phyloP scores from a whole-genome alignment of 441 rosid genomes.

The Populus hybrid region DNA sequence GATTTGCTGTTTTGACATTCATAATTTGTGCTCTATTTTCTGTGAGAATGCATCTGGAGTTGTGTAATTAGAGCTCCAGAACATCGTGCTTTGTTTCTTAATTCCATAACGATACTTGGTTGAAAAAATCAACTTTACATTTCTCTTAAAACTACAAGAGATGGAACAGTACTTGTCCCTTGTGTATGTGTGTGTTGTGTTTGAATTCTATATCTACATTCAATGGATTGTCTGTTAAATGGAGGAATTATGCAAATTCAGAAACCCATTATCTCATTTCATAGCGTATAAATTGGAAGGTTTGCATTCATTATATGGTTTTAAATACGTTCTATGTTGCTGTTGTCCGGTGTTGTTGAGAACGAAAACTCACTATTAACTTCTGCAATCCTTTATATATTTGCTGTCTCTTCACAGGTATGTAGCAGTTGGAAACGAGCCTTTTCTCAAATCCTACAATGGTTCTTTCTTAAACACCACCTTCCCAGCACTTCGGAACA shows the following conservation, averaged over 20 bases:
- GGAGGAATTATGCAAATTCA: background rate
- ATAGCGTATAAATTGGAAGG: background rate
- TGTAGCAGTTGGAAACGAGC: slow-evolving; percentile 91
- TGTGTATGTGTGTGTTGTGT: background rate
- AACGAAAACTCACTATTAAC: background rate
- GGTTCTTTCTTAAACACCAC: slow-evolving; percentile 59
- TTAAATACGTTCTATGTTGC: background rate
- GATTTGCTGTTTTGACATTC: no score
- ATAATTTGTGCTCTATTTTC: background rate
- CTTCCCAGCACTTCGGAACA: slow-evolving; percentile 88
- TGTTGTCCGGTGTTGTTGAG: background rate
- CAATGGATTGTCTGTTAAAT: background rate
- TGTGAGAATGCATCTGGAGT: background rate
- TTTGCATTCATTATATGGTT: background rate
- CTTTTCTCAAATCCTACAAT: slow-evolving; percentile 70
- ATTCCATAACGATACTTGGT: background rate
- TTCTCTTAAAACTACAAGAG: background rate
- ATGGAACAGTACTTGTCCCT: background rate
- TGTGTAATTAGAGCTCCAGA: background rate
- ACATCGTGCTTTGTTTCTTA: background rate
- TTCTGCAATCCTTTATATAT: background rate
- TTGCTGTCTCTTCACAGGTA: slow-evolving; percentile 40
- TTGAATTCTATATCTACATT: background rate
- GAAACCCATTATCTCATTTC: background rate
- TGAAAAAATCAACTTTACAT: background rate